phyloP scores from a whole-genome alignment of 306 rosid genomes.

The Castanea mollissima region DNA sequence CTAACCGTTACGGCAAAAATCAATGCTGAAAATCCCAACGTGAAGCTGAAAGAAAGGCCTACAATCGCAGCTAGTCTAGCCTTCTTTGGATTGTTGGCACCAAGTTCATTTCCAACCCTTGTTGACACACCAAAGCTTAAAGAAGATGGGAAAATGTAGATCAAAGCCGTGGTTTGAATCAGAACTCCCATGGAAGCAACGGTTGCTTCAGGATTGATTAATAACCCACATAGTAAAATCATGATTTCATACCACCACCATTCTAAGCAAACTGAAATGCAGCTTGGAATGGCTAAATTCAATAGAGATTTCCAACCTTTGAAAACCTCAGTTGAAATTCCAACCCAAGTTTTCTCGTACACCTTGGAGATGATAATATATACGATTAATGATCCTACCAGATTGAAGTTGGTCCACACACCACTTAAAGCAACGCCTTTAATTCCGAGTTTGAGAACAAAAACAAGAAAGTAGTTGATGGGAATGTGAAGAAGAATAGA shows the following conservation, averaged over 20 bases:
- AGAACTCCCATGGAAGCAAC: constrained; percentile 92
- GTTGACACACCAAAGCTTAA: constrained; percentile 85
- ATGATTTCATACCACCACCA: constrained; percentile 99
- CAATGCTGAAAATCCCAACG: constrained; percentile 62
- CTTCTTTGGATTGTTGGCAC: constrained; percentile 53
- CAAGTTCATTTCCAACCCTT: constrained; percentile 86
- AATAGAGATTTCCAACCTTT: constrained; percentile 53
- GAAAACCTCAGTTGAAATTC: constrained; percentile 45
- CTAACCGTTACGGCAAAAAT: constrained; percentile 56
- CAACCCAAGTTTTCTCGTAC: constrained; percentile 65
- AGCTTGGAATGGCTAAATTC: constrained; percentile 74
- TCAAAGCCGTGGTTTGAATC: constrained; percentile 82
- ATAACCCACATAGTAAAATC: constrained; percentile 79
- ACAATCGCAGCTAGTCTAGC: constrained; percentile 62
- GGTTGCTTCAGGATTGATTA: constrained; percentile 76
- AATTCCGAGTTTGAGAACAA: constrained; percentile 54
- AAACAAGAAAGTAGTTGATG: constrained; percentile 69
- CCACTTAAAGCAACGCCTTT: constrained; percentile 71
- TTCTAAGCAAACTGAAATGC: constrained; percentile 87
- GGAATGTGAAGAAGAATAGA: constrained; percentile 73
- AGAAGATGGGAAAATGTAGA: constrained; percentile 91
- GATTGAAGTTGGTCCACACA: constrained; percentile 79
- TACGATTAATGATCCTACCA: constrained; percentile 50
- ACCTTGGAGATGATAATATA: constrained; percentile 56
- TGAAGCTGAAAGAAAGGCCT: constrained; percentile 63